A percentile compares a stretch with the other conserved stretches of the same genome.
These are phyloP conservation scores for Yamadazyma kanchanaburiensis DNA, from an alignment of 1,139 yeast species.

Conservation along the genomic window DNA sequence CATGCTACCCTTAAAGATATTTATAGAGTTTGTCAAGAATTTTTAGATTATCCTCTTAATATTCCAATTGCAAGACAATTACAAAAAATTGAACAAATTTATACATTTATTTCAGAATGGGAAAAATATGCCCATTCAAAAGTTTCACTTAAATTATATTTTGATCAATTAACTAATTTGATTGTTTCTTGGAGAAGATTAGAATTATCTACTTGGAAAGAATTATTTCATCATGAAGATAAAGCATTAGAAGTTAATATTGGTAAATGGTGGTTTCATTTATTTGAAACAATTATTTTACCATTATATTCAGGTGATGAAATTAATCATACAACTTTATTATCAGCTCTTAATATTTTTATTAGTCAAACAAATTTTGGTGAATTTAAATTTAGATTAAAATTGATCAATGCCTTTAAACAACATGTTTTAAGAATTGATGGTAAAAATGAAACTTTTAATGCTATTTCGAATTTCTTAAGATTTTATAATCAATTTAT, in stretches of 20 bases:
- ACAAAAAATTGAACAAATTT: slow-evolving; percentile 83
- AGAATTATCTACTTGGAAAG: slow-evolving; percentile 84
- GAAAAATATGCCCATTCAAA: slow-evolving; percentile 84
- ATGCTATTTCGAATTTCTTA: slow-evolving; percentile 60
- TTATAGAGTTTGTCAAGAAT: slow-evolving; percentile 63
- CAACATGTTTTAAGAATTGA: slow-evolving; percentile 37
- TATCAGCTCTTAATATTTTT: slow-evolving; percentile 74
- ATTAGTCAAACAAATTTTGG: slow-evolving; percentile 76
- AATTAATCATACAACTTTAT: slow-evolving; percentile 30
- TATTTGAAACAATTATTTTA: slow-evolving; percentile 71
- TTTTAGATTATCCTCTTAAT: slow-evolving; percentile 55
- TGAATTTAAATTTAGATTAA: slow-evolving; percentile 59
- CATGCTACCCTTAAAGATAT: slow-evolving; percentile 83
- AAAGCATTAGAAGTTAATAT: slow-evolving; percentile 42
- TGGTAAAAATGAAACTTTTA: slow-evolving; percentile 18
- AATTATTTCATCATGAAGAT: slow-evolving; percentile 70
- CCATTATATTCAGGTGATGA: slow-evolving; percentile 38
- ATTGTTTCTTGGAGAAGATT: slow-evolving; percentile 89
- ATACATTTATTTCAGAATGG: slow-evolving; percentile 85
- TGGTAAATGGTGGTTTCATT: slow-evolving; percentile 89
- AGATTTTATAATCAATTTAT: slow-evolving; percentile 66
- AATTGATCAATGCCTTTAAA: slow-evolving; percentile 59
- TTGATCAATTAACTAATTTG: slow-evolving; percentile 57
- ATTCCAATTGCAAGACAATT: slow-evolving; percentile 77
- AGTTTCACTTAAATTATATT: slow-evolving; percentile 57